Conservation (phyloP, 352 stramenopile species). For the Phytophthora pini region DNA sequence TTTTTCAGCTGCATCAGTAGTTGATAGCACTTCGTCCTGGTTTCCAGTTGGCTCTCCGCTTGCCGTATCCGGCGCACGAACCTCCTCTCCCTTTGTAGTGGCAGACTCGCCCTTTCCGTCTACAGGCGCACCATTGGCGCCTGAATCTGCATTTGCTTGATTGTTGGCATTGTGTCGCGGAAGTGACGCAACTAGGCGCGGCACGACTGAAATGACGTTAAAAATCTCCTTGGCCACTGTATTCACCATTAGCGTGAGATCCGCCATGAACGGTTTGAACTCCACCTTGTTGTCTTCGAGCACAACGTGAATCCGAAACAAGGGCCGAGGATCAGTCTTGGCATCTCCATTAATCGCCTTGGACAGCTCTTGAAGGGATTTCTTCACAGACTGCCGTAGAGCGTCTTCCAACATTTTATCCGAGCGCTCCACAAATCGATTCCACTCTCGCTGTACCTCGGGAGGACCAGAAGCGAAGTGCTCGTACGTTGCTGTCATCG, state of each 20-base stretch:
- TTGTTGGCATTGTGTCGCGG: slow-evolving; percentile 28
- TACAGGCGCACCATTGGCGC: background rate
- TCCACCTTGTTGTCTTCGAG: slow-evolving; percentile 94
- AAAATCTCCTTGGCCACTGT: slow-evolving; percentile 96
- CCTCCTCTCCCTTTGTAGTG: slow-evolving; percentile 24
- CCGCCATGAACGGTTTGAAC: slow-evolving; percentile 94
- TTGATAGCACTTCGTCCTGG: slow-evolving; percentile 25
- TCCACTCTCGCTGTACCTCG: slow-evolving; percentile 94
- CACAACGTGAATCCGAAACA: slow-evolving; percentile 94
- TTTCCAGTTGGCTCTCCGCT: slow-evolving; percentile 22
- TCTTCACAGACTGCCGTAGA: slow-evolving; percentile 93
- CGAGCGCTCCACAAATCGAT: slow-evolving; percentile 88
- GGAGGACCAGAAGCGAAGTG: slow-evolving; percentile 90
- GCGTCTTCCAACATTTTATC: slow-evolving; percentile 93
- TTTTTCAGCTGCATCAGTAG: slow-evolving; percentile 18
- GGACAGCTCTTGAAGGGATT: slow-evolving; percentile 94
- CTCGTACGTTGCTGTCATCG: slow-evolving; percentile 92
- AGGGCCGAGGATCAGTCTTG: slow-evolving; percentile 90
- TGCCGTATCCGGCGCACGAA: slow-evolving; percentile 29
- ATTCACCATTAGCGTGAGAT: slow-evolving; percentile 95
- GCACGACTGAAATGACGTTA: slow-evolving; percentile 92
- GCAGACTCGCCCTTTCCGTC: slow-evolving; percentile 24
- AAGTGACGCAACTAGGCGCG: slow-evolving; percentile 76
- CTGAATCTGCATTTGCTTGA: slow-evolving; percentile 25
- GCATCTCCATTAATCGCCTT: slow-evolving; percentile 95